Conservation (phyloP, 148 eudicot species). For the Rhododendron kiyosumense region DNA sequence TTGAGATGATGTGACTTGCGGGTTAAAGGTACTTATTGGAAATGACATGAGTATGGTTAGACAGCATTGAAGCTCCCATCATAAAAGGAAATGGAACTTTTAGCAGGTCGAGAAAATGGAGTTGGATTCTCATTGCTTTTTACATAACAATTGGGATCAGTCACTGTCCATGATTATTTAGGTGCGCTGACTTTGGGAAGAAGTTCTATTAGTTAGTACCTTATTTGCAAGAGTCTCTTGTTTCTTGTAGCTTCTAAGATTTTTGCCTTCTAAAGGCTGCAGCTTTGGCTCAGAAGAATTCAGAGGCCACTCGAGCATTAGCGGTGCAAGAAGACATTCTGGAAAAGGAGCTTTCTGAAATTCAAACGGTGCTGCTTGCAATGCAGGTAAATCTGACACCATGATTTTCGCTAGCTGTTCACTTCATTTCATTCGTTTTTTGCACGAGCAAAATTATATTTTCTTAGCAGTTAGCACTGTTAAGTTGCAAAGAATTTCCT, state of each 20-base stretch:
- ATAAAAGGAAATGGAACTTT: neutral
- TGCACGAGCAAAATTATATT: neutral
- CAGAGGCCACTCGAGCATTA: constrained; percentile 87
- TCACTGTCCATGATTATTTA: neutral
- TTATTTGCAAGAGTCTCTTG: neutral
- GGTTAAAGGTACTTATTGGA: neutral
- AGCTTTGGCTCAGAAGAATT: constrained; percentile 88
- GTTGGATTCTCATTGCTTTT: neutral
- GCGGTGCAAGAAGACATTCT: constrained; percentile 63
- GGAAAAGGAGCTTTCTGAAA: constrained; percentile 88
- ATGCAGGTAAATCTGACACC: constrained; percentile 66
- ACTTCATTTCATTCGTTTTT: neutral
- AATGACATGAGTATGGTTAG: neutral
- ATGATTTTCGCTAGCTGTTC: neutral
- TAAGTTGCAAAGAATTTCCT: neutral
- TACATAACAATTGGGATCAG: neutral
- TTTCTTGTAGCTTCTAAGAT: constrained; percentile 7
- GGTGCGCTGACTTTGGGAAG: neutral
- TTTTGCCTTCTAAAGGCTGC: constrained; percentile 51
- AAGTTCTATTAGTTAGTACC: neutral
- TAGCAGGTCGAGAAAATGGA: neutral
- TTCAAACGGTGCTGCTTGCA: constrained; percentile 89
- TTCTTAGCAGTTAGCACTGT: neutral
- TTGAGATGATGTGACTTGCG: neutral
- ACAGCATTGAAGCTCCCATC: neutral